Conservation (phyloP, 495 filamentous ascomycete species). For the Venustampulla echinocandica region DNA sequence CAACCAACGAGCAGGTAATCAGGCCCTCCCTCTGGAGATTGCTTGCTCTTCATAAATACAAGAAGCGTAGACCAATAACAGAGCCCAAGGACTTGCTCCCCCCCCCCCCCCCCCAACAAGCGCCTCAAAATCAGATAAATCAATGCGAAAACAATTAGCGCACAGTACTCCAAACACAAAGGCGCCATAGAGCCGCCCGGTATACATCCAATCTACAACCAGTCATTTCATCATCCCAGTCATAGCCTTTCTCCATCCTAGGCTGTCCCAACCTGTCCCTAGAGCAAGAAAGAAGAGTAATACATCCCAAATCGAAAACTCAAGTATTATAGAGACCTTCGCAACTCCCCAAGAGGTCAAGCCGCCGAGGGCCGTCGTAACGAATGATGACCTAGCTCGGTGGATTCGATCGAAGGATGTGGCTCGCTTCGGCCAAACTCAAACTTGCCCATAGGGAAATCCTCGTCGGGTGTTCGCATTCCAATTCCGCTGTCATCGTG, state of each 20-base stretch:
- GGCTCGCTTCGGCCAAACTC: slow-evolving; percentile 24
- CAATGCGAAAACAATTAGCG: no score
- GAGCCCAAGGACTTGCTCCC: no score
- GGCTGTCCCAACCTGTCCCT: slow-evolving; percentile 8
- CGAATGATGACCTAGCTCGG: slow-evolving; percentile 3
- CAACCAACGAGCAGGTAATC: no score
- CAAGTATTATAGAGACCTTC: background rate
- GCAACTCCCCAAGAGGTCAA: background rate
- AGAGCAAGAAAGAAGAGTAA: slow-evolving; percentile 13
- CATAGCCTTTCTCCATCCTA: slow-evolving; percentile 8
- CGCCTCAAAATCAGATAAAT: no score
- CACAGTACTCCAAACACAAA: no score
- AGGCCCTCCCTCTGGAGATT: no score
- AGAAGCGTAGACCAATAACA: no score
- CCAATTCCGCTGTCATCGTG: slow-evolving; percentile 68
- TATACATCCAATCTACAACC: slow-evolving; percentile 19
- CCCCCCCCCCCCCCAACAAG: no score
- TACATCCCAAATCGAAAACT: background rate
- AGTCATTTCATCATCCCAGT: slow-evolving; percentile 22
- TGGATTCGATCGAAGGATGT: slow-evolving; percentile 5
- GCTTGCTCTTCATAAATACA: no score
- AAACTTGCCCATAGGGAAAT: slow-evolving; percentile 46
- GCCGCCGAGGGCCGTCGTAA: slow-evolving; percentile 11
- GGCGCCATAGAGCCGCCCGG: no score
- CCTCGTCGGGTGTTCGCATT: slow-evolving; percentile 52